These are phyloP conservation scores for Botrytis fragariae DNA, from an alignment of 2,329 filamentous ascomycete species.

Conservation along the genomic window DNA sequence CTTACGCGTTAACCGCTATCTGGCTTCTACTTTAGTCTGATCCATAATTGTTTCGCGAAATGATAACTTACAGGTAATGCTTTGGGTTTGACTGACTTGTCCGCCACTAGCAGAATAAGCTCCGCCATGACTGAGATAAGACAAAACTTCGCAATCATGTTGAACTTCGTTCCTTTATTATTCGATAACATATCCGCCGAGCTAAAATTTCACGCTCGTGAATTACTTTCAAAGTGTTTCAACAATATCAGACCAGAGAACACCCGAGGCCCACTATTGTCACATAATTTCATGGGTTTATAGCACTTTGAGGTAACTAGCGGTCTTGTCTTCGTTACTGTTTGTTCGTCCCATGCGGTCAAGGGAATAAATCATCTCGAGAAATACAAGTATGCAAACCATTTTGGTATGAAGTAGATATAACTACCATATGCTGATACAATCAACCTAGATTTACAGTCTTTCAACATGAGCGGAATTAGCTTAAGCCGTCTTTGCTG, in stretches of 20 bases:
- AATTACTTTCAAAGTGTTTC: not conserved
- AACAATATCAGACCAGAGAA: not conserved
- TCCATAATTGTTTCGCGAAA: slow-evolving; percentile 1
- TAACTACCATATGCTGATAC: not conserved
- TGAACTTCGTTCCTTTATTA: not conserved
- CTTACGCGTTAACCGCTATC: slow-evolving; percentile 21
- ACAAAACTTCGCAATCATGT: not conserved
- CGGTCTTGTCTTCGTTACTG: not conserved
- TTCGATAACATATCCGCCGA: not conserved
- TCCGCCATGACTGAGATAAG: slow-evolving; percentile 6
- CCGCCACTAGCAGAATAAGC: slow-evolving; percentile 4
- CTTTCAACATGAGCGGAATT: not conserved
- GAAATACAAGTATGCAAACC: not conserved
- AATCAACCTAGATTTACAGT: not conserved
- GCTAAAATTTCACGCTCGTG: not conserved
- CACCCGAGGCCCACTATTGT: too few relatives aligned
- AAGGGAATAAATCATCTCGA: not conserved
- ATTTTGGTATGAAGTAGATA: not conserved
- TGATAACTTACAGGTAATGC: not conserved
- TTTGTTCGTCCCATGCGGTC: not conserved
- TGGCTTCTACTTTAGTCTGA: not conserved
- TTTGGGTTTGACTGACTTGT: not conserved
- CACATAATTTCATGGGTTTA: not conserved
- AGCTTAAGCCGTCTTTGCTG: not conserved
- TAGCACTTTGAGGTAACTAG: not conserved